Evolutionary conservation across 2,329 filamentous ascomycete species (phyloP).

Genomic region (Arthrobotrys iridis): DNA sequence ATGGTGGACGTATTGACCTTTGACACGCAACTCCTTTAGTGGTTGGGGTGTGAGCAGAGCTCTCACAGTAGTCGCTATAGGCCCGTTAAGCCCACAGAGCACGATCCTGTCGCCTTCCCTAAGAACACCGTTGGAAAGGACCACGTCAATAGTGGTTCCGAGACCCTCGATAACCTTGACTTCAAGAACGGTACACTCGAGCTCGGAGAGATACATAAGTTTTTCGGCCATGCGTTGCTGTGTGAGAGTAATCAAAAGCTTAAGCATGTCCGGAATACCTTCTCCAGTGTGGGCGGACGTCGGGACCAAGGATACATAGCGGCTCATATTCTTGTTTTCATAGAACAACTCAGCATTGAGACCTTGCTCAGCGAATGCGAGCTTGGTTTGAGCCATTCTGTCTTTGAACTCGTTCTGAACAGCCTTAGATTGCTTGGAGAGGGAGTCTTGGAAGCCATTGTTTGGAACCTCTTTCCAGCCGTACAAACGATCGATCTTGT

Average conservation of each 20-base stretch:
- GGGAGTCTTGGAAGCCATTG: conserved; percentile 95
- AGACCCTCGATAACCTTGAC: conserved; percentile 99
- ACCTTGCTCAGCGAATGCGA: conserved; percentile 93
- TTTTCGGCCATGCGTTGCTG: conserved; percentile 97
- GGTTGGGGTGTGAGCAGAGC: conserved; percentile 92
- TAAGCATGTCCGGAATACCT: conserved; percentile 98
- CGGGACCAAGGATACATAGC: conserved; percentile 92
- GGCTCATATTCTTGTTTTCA: conserved; percentile 97
- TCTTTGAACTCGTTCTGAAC: conserved; percentile 95
- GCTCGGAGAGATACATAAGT: conserved; percentile 97
- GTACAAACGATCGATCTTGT: conserved; percentile 99
- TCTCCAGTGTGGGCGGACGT: conserved; percentile 99
- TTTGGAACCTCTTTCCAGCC: conserved; percentile 99
- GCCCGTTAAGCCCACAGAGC: conserved; percentile 93
- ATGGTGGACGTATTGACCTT: conserved; percentile 91
- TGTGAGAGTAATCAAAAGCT: conserved; percentile 88
- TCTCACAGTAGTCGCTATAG: conserved; percentile 93
- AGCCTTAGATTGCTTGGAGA: conserved; percentile 87
- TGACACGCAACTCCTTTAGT: conserved; percentile 91
- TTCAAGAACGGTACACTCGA: conserved; percentile 96
- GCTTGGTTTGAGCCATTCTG: conserved; percentile 87
- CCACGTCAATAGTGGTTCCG: conserved; percentile 97
- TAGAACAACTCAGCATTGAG: conserved; percentile 98
- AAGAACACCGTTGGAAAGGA: conserved; percentile 93
- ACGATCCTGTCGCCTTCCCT: conserved; percentile 94